Evolutionary conservation across 192 early-diverging fungal species (phyloP).

Genomic region (Kappamyces sp.): DNA sequence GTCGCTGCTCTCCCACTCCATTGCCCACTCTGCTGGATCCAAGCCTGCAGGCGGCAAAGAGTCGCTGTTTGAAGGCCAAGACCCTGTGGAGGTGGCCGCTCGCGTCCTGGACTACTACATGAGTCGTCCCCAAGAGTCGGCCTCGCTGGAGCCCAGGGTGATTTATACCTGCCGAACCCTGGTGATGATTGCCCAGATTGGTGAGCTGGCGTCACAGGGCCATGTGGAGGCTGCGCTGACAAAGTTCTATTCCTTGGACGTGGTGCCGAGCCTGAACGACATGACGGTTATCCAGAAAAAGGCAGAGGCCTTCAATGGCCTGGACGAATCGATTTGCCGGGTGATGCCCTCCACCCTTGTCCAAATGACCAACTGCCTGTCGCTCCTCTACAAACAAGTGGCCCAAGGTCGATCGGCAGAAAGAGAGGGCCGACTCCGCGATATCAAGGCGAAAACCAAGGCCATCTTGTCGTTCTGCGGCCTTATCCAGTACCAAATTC

Average conservation of each 20-base stretch:
- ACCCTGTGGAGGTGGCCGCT: constrained; percentile 22
- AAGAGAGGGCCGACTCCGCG: constrained; percentile 26
- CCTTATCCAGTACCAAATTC: constrained; percentile 78
- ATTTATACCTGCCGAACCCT: constrained; percentile 43
- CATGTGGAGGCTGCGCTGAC: constrained; percentile 46
- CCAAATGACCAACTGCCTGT: constrained; percentile 63
- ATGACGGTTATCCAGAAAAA: constrained; percentile 48
- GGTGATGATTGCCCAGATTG: constrained; percentile 56
- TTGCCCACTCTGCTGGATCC: constrained; percentile 7
- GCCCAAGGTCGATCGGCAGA: not conserved
- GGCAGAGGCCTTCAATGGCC: constrained; percentile 55
- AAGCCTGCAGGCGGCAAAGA: no score
- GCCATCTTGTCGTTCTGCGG: constrained; percentile 77
- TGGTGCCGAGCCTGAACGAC: constrained; percentile 62
- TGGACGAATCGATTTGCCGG: constrained; percentile 64
- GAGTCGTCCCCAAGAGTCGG: constrained; percentile 6
- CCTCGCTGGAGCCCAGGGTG: constrained; percentile 7
- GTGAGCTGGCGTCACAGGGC: constrained; percentile 37
- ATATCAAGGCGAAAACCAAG: constrained; percentile 57
- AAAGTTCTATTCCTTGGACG: constrained; percentile 48
- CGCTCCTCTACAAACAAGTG: constrained; percentile 54
- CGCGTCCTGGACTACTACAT: constrained; percentile 20
- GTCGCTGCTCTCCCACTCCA: constrained; percentile 14
- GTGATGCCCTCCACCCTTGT: constrained; percentile 74
- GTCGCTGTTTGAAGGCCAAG: constrained; percentile 23